A percentile compares a stretch with the other conserved stretches of the same genome.
phyloP scores from a whole-genome alignment of 495 filamentous ascomycete genomes.

The Paragyromitra xinjiangensis region DNA sequence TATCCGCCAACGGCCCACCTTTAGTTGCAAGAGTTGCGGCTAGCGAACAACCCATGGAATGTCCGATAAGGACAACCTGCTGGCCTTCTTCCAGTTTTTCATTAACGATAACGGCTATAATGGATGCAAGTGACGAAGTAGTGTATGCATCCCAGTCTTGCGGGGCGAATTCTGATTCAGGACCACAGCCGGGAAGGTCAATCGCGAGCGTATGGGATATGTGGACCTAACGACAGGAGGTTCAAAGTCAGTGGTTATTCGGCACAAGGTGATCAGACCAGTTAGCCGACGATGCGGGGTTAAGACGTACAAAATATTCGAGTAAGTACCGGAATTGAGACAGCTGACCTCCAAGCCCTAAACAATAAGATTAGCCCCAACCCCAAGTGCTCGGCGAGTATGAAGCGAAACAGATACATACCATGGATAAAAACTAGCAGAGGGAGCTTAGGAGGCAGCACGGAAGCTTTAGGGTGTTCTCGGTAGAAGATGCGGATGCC shows the following conservation, averaged over 20 bases:
- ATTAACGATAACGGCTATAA: conserved; percentile 77
- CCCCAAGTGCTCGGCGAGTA: neutral
- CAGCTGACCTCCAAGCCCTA: conserved; percentile 79
- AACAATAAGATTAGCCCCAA: conserved; percentile 28
- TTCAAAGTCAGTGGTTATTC: conserved; percentile 23
- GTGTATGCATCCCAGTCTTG: conserved; percentile 81
- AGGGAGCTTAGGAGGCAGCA: conserved; percentile 80
- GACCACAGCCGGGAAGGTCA: conserved; percentile 87
- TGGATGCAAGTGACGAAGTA: conserved; percentile 75
- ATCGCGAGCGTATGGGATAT: conserved; percentile 88
- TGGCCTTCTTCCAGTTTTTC: conserved; percentile 72
- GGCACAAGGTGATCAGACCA: conserved; percentile 4
- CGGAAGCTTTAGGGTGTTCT: conserved; percentile 78
- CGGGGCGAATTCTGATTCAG: conserved; percentile 72
- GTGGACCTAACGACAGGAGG: conserved; percentile 64
- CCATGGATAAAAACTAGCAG: conserved; percentile 91
- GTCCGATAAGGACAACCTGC: conserved; percentile 80
- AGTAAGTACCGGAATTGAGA: conserved; percentile 87
- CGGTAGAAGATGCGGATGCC: conserved; percentile 83
- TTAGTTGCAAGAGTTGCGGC: conserved; percentile 76
- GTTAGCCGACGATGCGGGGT: neutral
- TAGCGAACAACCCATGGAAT: conserved; percentile 87
- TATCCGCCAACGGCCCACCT: conserved; percentile 63
- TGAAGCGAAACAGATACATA: conserved; percentile 11
- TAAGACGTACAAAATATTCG: conserved; percentile 68